A percentile compares a stretch with the other conserved stretches of the same genome.
Conservation (phyloP, 208 protist genomes). For the Crithidia brevicula region DNA sequence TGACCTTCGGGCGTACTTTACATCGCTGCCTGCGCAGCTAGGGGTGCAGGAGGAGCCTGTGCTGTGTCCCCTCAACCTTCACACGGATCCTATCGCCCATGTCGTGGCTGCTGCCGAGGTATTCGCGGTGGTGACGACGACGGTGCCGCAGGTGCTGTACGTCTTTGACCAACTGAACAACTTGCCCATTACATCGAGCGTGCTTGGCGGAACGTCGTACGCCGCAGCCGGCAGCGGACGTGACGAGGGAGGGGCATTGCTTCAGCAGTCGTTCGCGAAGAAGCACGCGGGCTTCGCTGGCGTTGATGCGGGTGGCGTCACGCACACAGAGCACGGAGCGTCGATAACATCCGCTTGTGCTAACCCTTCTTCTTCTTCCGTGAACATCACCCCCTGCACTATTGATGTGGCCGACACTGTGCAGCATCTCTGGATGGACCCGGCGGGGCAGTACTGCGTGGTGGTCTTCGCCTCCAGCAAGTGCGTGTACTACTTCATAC, state of each 20-base stretch:
- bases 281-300: not conserved
- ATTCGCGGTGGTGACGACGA: constrained; percentile 45
- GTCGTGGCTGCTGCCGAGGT: constrained; percentile 38
- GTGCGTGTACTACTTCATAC: constrained; percentile 50
- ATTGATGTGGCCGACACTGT: constrained; percentile 38
- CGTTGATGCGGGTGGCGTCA: not conserved
- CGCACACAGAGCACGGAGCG: not conserved
- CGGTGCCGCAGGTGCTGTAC: constrained; percentile 42
- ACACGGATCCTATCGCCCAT: constrained; percentile 32
- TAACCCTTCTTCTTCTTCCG: not conserved
- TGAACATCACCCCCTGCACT: constrained; percentile 6
- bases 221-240: not conserved
- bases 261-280: not conserved
- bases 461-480: constrained; percentile 48
- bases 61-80: constrained; percentile 34
- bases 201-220: constrained; percentile 21
- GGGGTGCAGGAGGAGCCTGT: constrained; percentile 33
- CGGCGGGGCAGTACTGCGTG: constrained; percentile 49
- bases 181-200: constrained; percentile 39
- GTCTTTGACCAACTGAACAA: constrained; percentile 57
- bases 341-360: not conserved
- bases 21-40: constrained; percentile 6
- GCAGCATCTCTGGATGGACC: constrained; percentile 45
- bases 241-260: not conserved
- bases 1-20: constrained; percentile 9